Evolutionary conservation across 108 stramenopile species (phyloP).

Genomic region (Fragilaria radians): DNA sequence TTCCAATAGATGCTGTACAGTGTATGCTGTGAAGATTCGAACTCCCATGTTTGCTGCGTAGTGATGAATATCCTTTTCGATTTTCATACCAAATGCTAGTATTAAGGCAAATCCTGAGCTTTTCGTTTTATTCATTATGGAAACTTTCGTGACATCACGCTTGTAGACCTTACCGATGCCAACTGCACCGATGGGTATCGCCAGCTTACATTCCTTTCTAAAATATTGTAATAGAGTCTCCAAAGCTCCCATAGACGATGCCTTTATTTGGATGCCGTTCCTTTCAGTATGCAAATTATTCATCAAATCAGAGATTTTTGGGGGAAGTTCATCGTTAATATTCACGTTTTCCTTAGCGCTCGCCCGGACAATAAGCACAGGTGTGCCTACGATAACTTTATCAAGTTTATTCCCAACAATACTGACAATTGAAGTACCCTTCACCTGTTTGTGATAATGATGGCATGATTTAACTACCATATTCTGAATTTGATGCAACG

Average conservation of each 20-base stretch:
- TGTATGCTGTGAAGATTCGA: constrained; percentile 97
- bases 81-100: constrained; percentile 95
- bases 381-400: constrained; percentile 97
- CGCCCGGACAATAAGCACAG: constrained; percentile 88
- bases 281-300: constrained; percentile 89
- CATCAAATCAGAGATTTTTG: constrained; percentile 79
- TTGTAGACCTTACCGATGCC: constrained; percentile 97
- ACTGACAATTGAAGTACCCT: constrained; percentile 97
- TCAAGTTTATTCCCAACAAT: constrained; percentile 91
- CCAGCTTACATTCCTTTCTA: constrained; percentile 93
- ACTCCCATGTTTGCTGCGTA: constrained; percentile 90
- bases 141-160: constrained; percentile 95
- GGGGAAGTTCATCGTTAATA: constrained; percentile 96
- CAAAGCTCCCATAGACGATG: constrained; percentile 96
- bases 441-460: constrained; percentile 93
- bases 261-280: constrained; percentile 96
- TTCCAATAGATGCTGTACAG: constrained; percentile 99
- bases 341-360: constrained; percentile 98
- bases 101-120: constrained; percentile 93
- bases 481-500: constrained; percentile 95
- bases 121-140: constrained; percentile 97
- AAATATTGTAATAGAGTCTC: constrained; percentile 99
- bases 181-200: constrained; percentile 95
- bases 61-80: constrained; percentile 87
- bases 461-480: constrained; percentile 97